Evolutionary conservation across 148 eudicot genomes (phyloP), one percentile per base, ranked within the genome.

Genomic region (Rhododendron ferrugineum): DNA sequence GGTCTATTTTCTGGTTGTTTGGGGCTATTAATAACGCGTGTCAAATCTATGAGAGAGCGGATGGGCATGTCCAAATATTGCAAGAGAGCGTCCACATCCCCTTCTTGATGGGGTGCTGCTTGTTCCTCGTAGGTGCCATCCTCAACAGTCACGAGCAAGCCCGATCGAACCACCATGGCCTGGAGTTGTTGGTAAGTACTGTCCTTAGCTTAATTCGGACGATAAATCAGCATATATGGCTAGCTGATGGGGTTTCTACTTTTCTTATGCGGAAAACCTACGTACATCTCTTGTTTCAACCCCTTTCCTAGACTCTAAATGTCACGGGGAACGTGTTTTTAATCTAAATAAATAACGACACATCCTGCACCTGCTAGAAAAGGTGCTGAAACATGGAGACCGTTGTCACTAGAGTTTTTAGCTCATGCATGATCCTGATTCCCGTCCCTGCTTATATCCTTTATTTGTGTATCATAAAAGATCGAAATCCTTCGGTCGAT

Each of bases 21-120:
- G 98, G 98, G n/a, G 93, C 98, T 10, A 93, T 93, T 84, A 96
- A 89, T 46, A 96, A 94, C 82, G 88, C 95, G 1, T 96, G 95
- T 86, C 98, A 96, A 77, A 89, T 94, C 73, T 96, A 94, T 23
- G 98, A 96, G 88, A 90, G 95, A 88, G 91, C 98, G 0, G 94
- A 93, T 89, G 98, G 94, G 22, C 96, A 93, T 81, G 87, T 94
- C 78, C 98, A 96, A 85, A 84, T 96, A 47, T 82, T 94, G 85
- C 98, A 96, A 84, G 88, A 92, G 60, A 87, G 91, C 84, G 96
- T 96, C 79, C 92, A 85, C 81, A 87, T 93, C 13, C 98, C 98
- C 0, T 96, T 96, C 85, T 88, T 96, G 85, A 77, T 93, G 85
- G 94, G 92, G 40, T 93, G 98, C 87, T 86, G 92, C 81, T 86